Evolutionary conservation across 805 yeast genomes (phyloP), one percentile per base, ranked within the genome.

Genomic region (Ogataea naganishii): DNA sequence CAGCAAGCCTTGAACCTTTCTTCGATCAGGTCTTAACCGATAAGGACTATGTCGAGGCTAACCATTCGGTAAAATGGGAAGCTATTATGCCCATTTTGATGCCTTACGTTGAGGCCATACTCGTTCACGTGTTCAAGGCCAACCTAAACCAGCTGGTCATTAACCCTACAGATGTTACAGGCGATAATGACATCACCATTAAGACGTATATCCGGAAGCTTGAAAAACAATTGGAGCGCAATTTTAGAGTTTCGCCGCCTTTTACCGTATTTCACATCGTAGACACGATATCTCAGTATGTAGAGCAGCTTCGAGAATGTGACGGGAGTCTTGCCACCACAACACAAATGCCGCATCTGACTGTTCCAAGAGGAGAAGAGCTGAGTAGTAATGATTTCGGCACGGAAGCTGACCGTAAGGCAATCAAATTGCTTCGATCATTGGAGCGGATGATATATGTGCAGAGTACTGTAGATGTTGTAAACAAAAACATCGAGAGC

Each of bases 241-340:
- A 34, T n/a, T 51, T 51, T 22, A 12, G 22, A 0, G 27, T 28
- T 2, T 45, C 54, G 1, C 58, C 58, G 1, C 58, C 58, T 4
- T 53, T 50, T 30, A 53, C 57, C 2, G 43, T 52, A 6, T 29
- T 26, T 14, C 46, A 42, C 30, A 31, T 52, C 13, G 32, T 32
- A 2, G 24, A 31, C 2, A 39, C 44, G 1, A 20, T 51, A 6
- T 26, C 35, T 22, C 9, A 15, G 9, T 22, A 6, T 6, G 24
- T 22, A 12, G 14, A 10, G 14, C 6, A 22, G 9, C 14, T 13
- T 12, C 9, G 6, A 22, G 9, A 22, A 22, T 22, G 14, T 9
- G 9, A 22, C 14, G 14, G 14, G 6, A 6, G 9, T 7, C 14
- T 12, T 15, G 14, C 12, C 24, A 22, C 6, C 24, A 22, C 12